phyloP scores from a whole-genome alignment of 345 rosid genomes.

The Gossypium longicalyx region DNA sequence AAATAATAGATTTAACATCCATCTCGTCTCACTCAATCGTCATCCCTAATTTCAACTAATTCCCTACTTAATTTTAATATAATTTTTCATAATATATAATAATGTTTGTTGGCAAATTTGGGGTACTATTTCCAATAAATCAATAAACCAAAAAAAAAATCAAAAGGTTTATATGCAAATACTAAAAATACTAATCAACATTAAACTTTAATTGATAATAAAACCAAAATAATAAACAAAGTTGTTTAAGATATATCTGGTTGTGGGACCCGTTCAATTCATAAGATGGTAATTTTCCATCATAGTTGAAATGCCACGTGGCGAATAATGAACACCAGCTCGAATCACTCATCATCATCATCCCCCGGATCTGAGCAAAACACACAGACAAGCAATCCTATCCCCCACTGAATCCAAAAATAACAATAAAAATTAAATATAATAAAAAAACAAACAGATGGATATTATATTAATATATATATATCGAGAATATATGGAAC shows the following conservation, averaged over 20 bases:
- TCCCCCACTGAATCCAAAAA: background rate
- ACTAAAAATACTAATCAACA: background rate
- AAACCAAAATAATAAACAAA: background rate
- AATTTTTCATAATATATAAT: too few species aligned
- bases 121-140: background rate
- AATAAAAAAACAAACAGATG: constrained; percentile 15
- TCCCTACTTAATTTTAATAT: too few species aligned
- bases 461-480: constrained; percentile 8
- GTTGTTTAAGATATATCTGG: background rate
- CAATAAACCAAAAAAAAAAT: background rate
- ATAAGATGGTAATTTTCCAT: background rate
- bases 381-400: constrained; percentile 12
- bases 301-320: constrained; percentile 27
- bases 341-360: constrained; percentile 7
- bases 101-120: too few species aligned
- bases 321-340: background rate
- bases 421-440: background rate
- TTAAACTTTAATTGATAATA: background rate
- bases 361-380: constrained; percentile 22
- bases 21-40: rapidly evolving
- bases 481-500: constrained; percentile 14
- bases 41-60: too few species aligned
- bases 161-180: background rate
- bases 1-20: too few species aligned
- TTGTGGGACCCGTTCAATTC: constrained; percentile 16